These are phyloP conservation scores for Phialophora chinensis DNA, from an alignment of 2,329 filamentous ascomycete genomes.

Conservation along the genomic window DNA sequence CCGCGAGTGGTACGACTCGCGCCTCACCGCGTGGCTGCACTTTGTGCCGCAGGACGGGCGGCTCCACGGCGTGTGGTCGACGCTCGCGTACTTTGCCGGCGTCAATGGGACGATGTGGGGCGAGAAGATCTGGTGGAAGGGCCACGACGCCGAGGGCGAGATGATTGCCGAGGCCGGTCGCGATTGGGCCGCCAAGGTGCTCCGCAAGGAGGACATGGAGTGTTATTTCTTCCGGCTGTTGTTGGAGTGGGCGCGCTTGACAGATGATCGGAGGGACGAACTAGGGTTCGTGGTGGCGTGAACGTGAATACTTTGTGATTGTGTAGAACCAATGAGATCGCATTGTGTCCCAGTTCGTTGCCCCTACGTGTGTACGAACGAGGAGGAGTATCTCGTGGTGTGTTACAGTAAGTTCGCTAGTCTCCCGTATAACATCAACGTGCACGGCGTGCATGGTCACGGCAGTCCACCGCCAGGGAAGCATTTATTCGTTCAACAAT, in stretches of 20 bases:
- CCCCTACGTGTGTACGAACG: no score
- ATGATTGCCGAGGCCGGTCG: conserved; percentile 71
- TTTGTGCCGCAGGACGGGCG: conserved; percentile 79
- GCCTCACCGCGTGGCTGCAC: conserved; percentile 77
- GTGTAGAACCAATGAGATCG: neutral
- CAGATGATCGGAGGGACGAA: conserved; percentile 64
- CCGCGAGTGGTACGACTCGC: conserved; percentile 77
- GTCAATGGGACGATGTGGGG: conserved; percentile 53
- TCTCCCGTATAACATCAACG: no score
- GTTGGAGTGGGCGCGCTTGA: conserved; percentile 75
- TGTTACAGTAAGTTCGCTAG: no score
- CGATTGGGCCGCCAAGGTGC: conserved; percentile 67
- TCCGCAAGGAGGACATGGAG: conserved; percentile 77
- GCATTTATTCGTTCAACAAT: no score
- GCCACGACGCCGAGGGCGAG: conserved; percentile 60
- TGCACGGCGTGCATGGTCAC: no score
- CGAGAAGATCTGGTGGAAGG: conserved; percentile 55
- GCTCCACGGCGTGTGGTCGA: conserved; percentile 75
- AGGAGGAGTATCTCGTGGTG: no score
- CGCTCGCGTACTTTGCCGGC: conserved; percentile 74
- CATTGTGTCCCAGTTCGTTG: neutral
- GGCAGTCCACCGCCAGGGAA: no score
- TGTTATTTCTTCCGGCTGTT: conserved; percentile 79
- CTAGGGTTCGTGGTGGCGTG: conserved; percentile 47
- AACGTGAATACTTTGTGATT: neutral